Conservation (phyloP, 306 rosid genomes). For the Cucurbita pepo region DNA sequence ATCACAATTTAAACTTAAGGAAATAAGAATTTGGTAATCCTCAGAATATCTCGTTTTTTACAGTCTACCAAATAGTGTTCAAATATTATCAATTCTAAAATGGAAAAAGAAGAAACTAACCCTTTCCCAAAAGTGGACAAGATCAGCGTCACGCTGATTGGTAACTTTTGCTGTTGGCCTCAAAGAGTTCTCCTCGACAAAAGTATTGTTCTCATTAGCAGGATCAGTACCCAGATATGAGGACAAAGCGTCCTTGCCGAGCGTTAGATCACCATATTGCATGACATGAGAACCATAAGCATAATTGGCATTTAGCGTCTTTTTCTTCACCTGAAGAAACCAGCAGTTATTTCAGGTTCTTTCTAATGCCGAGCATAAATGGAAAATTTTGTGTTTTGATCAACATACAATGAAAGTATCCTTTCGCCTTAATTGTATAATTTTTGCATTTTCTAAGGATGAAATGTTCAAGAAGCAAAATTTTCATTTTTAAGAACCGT, state of each 20-base stretch:
- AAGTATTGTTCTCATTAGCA: conserved; percentile 71
- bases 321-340: conserved; percentile 52
- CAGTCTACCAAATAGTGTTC: background rate
- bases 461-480: background rate
- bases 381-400: background rate
- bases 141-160: conserved; percentile 95
- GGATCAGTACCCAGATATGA: conserved; percentile 77
- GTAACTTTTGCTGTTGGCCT: conserved; percentile 39
- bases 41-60: background rate
- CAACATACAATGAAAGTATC: background rate
- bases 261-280: conserved; percentile 65
- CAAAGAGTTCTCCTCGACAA: conserved; percentile 48
- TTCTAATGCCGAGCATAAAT: background rate
- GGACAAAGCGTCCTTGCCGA: conserved; percentile 32
- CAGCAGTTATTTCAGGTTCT: background rate
- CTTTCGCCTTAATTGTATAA: background rate
- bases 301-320: conserved; percentile 42
- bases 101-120: conserved; percentile 19
- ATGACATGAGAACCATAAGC: conserved; percentile 83
- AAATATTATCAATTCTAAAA: background rate
- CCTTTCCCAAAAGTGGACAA: conserved; percentile 92
- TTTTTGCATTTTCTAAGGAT: no score
- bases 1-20: background rate
- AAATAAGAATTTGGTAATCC: background rate
- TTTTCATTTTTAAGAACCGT: background rate